Evolutionary conservation across 176 grass and related monocot genomes (phyloP).

Genomic region (Stipa capillata): DNA sequence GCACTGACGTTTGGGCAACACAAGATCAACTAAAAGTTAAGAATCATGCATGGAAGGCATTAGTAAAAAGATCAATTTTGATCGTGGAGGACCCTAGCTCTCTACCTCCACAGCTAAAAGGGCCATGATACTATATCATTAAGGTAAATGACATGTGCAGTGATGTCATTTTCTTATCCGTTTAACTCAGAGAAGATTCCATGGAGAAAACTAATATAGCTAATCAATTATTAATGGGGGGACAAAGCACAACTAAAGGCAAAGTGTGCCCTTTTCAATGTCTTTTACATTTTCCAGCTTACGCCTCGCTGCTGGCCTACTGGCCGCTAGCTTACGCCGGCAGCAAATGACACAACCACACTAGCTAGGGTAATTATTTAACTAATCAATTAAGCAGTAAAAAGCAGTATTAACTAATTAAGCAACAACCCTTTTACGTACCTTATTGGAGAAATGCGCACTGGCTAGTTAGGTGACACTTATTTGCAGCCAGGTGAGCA

Average conservation of each 20-base stretch:
- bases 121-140: not conserved
- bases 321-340: not conserved
- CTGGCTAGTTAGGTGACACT: not conserved
- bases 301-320: not conserved
- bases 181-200: constrained; percentile 12
- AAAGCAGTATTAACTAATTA: not conserved
- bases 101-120: not conserved
- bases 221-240: not conserved
- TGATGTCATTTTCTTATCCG: constrained; percentile 31
- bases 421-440: not conserved
- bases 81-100: not conserved
- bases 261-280: not conserved
- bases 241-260: not conserved
- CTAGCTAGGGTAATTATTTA: not conserved
- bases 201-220: not conserved
- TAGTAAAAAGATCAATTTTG: not conserved
- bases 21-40: not conserved
- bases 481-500: not conserved
- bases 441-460: not conserved
- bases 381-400: not conserved
- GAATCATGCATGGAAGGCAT: constrained; percentile 9
- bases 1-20: constrained; percentile 18
- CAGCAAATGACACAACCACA: not conserved
- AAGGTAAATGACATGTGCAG: constrained; percentile 21
- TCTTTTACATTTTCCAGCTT: constrained; percentile 3